Conservation (phyloP, 169 alveolate genomes). For the Eimeria zaria region DNA sequence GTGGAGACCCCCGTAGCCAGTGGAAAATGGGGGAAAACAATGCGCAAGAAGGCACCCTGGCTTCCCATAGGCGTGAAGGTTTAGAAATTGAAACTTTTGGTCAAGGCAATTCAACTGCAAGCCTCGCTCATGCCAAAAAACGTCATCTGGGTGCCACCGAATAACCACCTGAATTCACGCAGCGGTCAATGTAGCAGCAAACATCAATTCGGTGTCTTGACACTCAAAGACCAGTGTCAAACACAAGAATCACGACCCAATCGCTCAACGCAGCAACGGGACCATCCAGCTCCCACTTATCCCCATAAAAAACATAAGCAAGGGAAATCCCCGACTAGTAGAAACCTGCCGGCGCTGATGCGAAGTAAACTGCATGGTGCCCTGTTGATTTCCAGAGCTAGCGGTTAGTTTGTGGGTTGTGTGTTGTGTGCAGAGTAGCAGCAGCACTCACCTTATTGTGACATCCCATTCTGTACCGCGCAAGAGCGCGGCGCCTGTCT, state of each 20-base stretch:
- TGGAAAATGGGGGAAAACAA: constrained; percentile 82
- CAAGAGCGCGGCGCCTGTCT: constrained; percentile 80
- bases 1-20: constrained; percentile 83
- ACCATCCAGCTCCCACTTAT: no score
- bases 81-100: constrained; percentile 82
- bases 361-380: not conserved
- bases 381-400: not conserved
- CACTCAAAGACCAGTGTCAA: not conserved
- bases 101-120: constrained; percentile 84
- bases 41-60: constrained; percentile 84
- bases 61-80: constrained; percentile 83
- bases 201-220: not conserved
- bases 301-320: no score
- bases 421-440: not conserved
- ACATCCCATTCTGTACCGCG: constrained; percentile 80
- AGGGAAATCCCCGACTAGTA: no score
- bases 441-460: constrained; percentile 79
- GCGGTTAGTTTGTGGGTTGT: not conserved
- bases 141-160: constrained; percentile 84
- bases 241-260: not conserved
- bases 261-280: not conserved
- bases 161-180: constrained; percentile 58
- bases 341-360: not conserved
- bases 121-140: constrained; percentile 78
- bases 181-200: not conserved